Evolutionary conservation across 192 early-diverging fungal species (phyloP).

Genomic region (Gonapodya prolifera): DNA sequence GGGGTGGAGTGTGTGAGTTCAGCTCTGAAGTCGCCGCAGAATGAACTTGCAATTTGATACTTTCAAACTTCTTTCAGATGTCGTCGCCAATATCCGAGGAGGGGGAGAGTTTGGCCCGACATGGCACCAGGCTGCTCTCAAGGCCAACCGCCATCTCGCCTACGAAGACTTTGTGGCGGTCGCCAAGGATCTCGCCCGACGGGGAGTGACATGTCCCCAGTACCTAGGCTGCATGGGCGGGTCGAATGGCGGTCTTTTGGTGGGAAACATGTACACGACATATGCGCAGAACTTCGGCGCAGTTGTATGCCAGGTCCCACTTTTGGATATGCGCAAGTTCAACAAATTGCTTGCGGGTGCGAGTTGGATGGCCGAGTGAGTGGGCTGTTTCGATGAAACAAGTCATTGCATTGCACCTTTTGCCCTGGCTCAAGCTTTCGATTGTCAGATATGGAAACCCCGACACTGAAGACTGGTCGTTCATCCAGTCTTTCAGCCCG

Average conservation of each 20-base stretch:
- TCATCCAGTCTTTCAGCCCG: constrained; percentile 1
- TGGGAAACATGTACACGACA: constrained; percentile 5
- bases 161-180: background rate
- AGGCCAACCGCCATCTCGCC: background rate
- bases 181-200: background rate
- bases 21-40: no score
- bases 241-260: background rate
- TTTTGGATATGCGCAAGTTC: constrained; percentile 1
- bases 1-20: background rate
- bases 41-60: no score
- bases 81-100: constrained; percentile 4
- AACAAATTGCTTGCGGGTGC: constrained; percentile 1
- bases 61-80: no score
- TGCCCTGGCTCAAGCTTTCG: background rate
- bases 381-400: background rate
- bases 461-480: background rate
- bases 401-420: background rate
- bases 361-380: constrained; percentile 5
- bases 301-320: constrained; percentile 4
- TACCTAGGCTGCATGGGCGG: constrained; percentile 7
- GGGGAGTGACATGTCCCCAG: background rate
- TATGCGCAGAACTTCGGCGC: background rate
- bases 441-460: constrained; percentile 5
- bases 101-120: constrained; percentile 2
- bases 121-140: constrained; percentile 5